Evolutionary conservation across 805 yeast genomes (phyloP).

Genomic region (Jamesozyma gamospora): DNA sequence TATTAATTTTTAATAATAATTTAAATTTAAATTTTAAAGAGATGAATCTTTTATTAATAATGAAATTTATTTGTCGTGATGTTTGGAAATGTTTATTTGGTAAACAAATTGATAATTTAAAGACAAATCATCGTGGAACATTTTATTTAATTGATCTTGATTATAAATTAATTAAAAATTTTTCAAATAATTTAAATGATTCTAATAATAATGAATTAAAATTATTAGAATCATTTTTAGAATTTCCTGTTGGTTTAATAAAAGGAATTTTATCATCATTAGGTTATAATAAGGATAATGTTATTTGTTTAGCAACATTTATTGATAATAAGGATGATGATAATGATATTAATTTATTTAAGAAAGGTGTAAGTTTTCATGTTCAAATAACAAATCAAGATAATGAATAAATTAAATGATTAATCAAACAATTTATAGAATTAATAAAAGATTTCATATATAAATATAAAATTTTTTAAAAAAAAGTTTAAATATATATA

Average conservation of each 20-base stretch:
- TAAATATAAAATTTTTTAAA: not conserved
- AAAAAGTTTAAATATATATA: not conserved
- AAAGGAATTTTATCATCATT: slow-evolving; percentile 26
- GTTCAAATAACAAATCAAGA: slow-evolving; percentile 17
- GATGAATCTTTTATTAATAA: slow-evolving; percentile 65
- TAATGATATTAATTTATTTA: slow-evolving; percentile 8
- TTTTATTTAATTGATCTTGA: slow-evolving; percentile 28
- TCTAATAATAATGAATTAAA: slow-evolving; percentile 14
- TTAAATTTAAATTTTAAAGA: slow-evolving; percentile 36
- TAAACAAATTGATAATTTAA: slow-evolving; percentile 83
- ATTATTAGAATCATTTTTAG: slow-evolving; percentile 25
- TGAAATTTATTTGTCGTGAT: slow-evolving; percentile 89
- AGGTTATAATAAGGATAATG: slow-evolving; percentile 20
- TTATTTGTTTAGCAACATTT: slow-evolving; percentile 21
- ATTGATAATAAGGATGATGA: slow-evolving; percentile 19
- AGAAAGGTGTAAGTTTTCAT: slow-evolving; percentile 27
- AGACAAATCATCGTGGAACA: slow-evolving; percentile 75
- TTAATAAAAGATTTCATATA: not conserved
- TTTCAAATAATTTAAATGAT: slow-evolving; percentile 14
- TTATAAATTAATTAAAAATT: slow-evolving; percentile 21
- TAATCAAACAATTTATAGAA: too few species aligned
- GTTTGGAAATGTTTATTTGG: slow-evolving; percentile 75
- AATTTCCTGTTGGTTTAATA: slow-evolving; percentile 27
- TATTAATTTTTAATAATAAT: slow-evolving; percentile 38
- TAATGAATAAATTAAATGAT: not conserved